Evolutionary conservation across 495 filamentous ascomycete species (phyloP).

Genomic region (Choiromyces venosus): DNA sequence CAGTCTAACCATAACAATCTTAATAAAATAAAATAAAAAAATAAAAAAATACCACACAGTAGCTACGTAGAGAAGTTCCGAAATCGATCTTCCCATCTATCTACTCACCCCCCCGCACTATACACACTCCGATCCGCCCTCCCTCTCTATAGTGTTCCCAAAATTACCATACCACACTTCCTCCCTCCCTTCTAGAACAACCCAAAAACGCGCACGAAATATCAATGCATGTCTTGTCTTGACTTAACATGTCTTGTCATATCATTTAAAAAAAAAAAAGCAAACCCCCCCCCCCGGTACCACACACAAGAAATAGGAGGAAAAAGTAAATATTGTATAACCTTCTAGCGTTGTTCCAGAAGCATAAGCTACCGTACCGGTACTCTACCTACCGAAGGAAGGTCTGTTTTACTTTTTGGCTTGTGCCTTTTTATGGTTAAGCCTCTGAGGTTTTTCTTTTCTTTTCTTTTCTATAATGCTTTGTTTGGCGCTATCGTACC

Average conservation of each 20-base stretch:
- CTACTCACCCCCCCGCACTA: no score
- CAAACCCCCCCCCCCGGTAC: not conserved
- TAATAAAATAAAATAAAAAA: no score
- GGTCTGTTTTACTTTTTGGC: slow-evolving; percentile 4
- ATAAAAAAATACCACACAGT: no score
- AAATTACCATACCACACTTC: not conserved
- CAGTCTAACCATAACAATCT: no score
- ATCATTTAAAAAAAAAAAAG: not conserved
- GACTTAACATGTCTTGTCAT: not conserved
- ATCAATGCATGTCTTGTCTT: not conserved
- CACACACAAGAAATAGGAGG: not conserved
- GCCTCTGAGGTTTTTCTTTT: not conserved
- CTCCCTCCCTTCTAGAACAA: not conserved
- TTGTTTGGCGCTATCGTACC: no score
- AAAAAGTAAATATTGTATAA: slow-evolving; percentile 9
- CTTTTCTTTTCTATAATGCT: not conserved
- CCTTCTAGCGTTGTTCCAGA: slow-evolving; percentile 22
- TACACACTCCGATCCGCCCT: no score
- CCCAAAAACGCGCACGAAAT: not conserved
- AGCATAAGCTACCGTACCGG: slow-evolving; percentile 27
- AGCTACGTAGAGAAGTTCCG: no score
- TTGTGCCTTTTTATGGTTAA: not conserved
- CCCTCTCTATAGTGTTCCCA: not conserved
- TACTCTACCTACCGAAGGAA: no score
- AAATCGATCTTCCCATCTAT: no score